Evolutionary conservation across 306 rosid genomes (phyloP).

Genomic region (Lagenaria siceraria): DNA sequence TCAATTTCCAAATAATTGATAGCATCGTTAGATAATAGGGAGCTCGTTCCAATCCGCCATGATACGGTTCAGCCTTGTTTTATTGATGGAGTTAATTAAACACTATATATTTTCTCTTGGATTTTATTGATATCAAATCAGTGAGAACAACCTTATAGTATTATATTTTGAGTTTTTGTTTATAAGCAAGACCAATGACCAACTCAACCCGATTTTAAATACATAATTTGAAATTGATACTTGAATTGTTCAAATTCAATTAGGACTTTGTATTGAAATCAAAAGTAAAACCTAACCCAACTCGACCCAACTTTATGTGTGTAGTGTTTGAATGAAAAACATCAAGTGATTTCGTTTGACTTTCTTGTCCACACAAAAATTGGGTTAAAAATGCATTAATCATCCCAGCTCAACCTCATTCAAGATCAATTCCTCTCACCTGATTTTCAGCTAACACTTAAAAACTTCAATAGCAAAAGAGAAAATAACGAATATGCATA

Average conservation of each 20-base stretch:
- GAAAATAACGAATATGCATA: not conserved
- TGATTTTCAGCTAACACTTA: not conserved
- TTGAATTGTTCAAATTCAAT: not conserved
- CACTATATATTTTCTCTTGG: not conserved
- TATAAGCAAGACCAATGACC: not conserved
- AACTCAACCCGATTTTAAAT: not conserved
- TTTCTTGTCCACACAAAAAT: not conserved
- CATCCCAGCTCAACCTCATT: not conserved
- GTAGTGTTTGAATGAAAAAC: not conserved
- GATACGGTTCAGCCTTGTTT: not conserved
- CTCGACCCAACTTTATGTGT: not conserved
- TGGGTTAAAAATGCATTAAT: not conserved
- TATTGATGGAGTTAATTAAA: not conserved
- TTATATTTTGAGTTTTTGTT: not conserved
- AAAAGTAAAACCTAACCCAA: not conserved
- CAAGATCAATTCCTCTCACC: not conserved
- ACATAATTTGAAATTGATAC: not conserved
- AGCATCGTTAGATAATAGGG: no score
- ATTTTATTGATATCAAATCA: not conserved
- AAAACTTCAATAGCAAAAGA: not conserved
- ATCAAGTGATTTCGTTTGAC: not conserved
- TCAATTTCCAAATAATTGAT: no score
- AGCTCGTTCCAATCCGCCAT: no score
- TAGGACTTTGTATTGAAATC: not conserved
- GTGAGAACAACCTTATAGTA: not conserved